Evolutionary conservation across 768 basidiomycete species (phyloP).

Genomic region (Phylloporus scabripes): DNA sequence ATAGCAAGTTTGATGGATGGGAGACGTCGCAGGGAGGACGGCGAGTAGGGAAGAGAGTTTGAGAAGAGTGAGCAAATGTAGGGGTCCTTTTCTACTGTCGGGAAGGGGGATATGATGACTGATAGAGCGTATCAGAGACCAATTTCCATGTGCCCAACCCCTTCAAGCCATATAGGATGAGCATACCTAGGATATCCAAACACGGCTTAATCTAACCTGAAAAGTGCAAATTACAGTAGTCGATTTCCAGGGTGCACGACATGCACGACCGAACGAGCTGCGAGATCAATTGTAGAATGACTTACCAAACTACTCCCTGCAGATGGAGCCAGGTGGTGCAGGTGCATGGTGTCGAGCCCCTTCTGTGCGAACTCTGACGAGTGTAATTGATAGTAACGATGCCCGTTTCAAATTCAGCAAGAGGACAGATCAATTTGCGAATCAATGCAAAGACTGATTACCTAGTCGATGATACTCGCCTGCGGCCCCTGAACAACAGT

Average conservation of each 20-base stretch:
- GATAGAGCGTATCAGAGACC: constrained; percentile 13
- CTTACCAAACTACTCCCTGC: constrained; percentile 26
- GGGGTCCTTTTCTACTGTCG: constrained; percentile 17
- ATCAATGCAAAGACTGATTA: background rate
- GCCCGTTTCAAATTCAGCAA: background rate
- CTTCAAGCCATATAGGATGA: constrained; percentile 19
- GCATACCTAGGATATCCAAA: constrained; percentile 18
- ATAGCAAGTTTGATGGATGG: background rate
- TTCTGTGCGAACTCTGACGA: background rate
- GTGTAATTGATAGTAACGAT: background rate
- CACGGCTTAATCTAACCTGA: constrained; percentile 29
- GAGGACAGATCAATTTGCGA: background rate
- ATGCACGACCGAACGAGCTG: constrained; percentile 12
- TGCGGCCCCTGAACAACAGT: too few relatives aligned
- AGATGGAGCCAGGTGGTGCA: constrained; percentile 4
- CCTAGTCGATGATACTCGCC: too few relatives aligned
- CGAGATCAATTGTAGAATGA: constrained; percentile 5
- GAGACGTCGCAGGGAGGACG: background rate
- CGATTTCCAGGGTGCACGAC: constrained; percentile 21
- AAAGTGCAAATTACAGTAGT: constrained; percentile 31
- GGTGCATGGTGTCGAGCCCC: background rate
- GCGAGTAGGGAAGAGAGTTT: background rate
- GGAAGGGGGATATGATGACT: constrained; percentile 10
- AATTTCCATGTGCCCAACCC: constrained; percentile 18
- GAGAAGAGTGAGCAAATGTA: background rate